These are phyloP conservation scores for Penstemon barbatus DNA, from an alignment of 257 asterid genomes.

Conservation along the genomic window DNA sequence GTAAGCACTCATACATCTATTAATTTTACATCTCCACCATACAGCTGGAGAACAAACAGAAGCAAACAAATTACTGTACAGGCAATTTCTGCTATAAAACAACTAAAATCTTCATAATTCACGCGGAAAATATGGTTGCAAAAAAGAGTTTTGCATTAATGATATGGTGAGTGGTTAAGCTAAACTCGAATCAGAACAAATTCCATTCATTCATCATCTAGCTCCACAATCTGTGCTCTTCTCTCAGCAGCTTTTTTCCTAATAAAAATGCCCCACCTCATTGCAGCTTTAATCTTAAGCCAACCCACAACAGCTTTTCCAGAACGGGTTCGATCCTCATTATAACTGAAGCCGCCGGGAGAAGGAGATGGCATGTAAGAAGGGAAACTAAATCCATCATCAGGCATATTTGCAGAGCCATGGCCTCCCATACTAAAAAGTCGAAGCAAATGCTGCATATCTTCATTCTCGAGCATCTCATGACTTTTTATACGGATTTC, in stretches of 20 bases:
- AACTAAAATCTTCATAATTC: conserved; percentile 4
- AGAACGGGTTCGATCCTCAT: conserved; percentile 62
- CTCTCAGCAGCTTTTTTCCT: conserved; percentile 98
- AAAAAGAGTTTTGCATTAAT: conserved; percentile 20
- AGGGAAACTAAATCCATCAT: conserved; percentile 63
- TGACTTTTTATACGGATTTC: conserved; percentile 87
- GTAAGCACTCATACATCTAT: not conserved
- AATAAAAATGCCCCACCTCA: conserved; percentile 97
- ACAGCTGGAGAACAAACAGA: not conserved
- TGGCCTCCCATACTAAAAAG: conserved; percentile 86
- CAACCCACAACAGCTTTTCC: conserved; percentile 96
- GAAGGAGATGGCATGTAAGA: conserved; percentile 65
- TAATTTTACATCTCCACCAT: not conserved
- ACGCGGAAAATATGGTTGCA: not conserved
- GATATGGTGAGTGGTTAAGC: not conserved
- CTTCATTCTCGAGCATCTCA: conserved; percentile 91
- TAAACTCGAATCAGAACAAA: not conserved
- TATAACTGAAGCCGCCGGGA: conserved; percentile 49
- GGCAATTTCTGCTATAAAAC: conserved; percentile 13
- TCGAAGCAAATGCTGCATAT: conserved; percentile 91
- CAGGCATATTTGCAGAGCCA: conserved; percentile 43
- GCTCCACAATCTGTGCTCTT: conserved; percentile 86
- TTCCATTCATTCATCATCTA: conserved; percentile 76
- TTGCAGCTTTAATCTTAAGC: conserved; percentile 96
- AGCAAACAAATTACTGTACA: conserved; percentile 31